Base-by-base conservation (phyloP, 2,329 filamentous ascomycete species). In the Talaromyces sp. region DNA sequence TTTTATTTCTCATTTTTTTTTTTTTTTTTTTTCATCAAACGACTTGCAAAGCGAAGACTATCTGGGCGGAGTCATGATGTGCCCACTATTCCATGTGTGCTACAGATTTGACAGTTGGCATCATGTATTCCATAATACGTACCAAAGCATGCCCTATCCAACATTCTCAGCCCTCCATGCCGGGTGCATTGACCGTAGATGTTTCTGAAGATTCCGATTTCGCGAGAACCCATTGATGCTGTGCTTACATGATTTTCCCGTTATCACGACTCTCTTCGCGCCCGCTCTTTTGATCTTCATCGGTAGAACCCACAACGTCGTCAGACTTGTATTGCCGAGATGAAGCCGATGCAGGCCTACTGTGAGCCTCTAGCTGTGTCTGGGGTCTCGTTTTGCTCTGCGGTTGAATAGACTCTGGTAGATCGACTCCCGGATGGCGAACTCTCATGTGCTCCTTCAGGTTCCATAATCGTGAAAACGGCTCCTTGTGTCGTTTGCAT, bases 141-240 rank as follows among this genome's bases (percentile, higher is more conserved):
- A 36, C 33, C 5, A 36, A 36, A 36, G 13, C 33, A 36, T 36
- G 13, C 8, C 17, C 36, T 39, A 51, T 6, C 13, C 19, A 51
- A 51, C 52, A 27, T 55, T 11, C 25, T 55, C n/a, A 17, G 19
- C 17, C 27, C 13, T 15, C 22, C 70, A 68, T 4, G 63, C 60
- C 15, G 68, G 67, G 65, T 76, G 74, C 53, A 71, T 66, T 9
- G 65, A 70, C 62, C 71, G 71, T 59, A 76, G 54, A 64, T 76
- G 74, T 32, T 71, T 64, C 60, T 74, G 74, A 25, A 76, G 65
- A 63, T 76, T 76, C 74, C 74, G 75, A 15, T 58, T 67, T 15
- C 74, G 69, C 1, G 73, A 71, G 59, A 76, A 76, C 0, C 73
- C 74, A 30, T 73, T 62, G 6, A 11, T 57, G 63, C 70, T 69